phyloP scores from a whole-genome alignment of 441 rosid genomes.

The Adansonia grandidieri region DNA sequence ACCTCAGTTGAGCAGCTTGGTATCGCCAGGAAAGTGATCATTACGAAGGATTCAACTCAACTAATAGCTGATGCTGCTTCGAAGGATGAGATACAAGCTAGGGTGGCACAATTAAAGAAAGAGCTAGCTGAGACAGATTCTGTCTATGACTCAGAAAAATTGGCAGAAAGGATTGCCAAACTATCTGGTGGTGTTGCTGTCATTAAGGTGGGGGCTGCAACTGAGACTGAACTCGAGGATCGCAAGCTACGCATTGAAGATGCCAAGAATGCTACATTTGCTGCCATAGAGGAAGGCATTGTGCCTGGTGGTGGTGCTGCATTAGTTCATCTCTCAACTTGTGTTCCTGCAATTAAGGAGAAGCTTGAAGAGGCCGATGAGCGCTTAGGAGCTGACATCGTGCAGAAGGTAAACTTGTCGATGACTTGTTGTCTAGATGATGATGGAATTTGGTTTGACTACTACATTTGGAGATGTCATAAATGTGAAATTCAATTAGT shows the following conservation, averaged over 20 bases:
- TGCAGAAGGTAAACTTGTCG: slow-evolving; percentile 69
- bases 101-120: slow-evolving; percentile 79
- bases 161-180: slow-evolving; percentile 94
- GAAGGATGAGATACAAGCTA: slow-evolving; percentile 82
- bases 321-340: slow-evolving; percentile 70
- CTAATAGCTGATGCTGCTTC: slow-evolving; percentile 94
- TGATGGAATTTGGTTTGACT: neutral
- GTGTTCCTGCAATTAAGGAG: slow-evolving; percentile 71
- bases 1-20: slow-evolving; percentile 85
- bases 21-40: slow-evolving; percentile 72
- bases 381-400: slow-evolving; percentile 84
- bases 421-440: neutral
- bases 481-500: neutral
- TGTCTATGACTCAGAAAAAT: slow-evolving; percentile 78
- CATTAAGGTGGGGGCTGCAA: slow-evolving; percentile 93
- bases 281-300: slow-evolving; percentile 96
- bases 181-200: slow-evolving; percentile 96
- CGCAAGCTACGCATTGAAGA: slow-evolving; percentile 94
- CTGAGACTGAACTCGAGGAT: slow-evolving; percentile 96
- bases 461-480: neutral
- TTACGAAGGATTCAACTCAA: slow-evolving; percentile 77
- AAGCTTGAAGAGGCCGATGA: slow-evolving; percentile 76
- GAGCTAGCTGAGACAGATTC: slow-evolving; percentile 90
- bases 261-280: slow-evolving; percentile 95
- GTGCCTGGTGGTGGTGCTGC: slow-evolving; percentile 98